These are phyloP conservation scores for Strigomonas culicis DNA, from an alignment of 208 protist genomes.

Conservation along the genomic window DNA sequence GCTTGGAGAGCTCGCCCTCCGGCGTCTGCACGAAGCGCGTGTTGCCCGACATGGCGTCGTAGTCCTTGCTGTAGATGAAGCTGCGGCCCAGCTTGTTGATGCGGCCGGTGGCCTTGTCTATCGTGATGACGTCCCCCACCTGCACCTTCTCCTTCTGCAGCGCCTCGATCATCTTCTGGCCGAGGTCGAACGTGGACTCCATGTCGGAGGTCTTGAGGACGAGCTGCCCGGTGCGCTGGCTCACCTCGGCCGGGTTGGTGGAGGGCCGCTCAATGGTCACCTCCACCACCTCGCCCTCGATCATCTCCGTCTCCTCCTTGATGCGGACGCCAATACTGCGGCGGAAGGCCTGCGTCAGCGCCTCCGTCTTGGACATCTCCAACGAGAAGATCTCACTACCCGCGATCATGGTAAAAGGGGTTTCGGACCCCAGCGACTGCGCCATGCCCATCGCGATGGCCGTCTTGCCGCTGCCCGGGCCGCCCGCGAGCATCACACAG, in stretches of 20 bases:
- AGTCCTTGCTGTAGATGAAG: conserved; percentile 97
- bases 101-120: conserved; percentile 99
- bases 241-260: conserved; percentile 85
- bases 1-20: conserved; percentile 99
- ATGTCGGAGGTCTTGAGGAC: conserved; percentile 99
- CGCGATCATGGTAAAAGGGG: conserved; percentile 99
- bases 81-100: conserved; percentile 98
- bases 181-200: conserved; percentile 99
- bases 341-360: conserved; percentile 99
- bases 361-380: conserved; percentile 99
- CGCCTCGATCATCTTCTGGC: conserved; percentile 99
- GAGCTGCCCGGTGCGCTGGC: conserved; percentile 97
- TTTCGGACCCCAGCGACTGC: conserved; percentile 96
- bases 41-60: conserved; percentile 92
- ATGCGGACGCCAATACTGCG: conserved; percentile 99
- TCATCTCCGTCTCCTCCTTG: conserved; percentile 99
- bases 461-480: conserved; percentile 98
- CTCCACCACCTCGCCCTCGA: conserved; percentile 99
- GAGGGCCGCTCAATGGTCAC: conserved; percentile 97
- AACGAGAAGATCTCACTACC: conserved; percentile 99
- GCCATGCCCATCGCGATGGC: conserved; percentile 99
- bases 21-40: conserved; percentile 97
- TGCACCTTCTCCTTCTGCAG: conserved; percentile 99
- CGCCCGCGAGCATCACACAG: conserved; percentile 98
- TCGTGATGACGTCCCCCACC: conserved; percentile 99